A percentile compares a stretch with the other conserved stretches of the same genome.
These are phyloP conservation scores for Silene coronaria DNA, from an alignment of 179 eudicot genomes.

Conservation along the genomic window DNA sequence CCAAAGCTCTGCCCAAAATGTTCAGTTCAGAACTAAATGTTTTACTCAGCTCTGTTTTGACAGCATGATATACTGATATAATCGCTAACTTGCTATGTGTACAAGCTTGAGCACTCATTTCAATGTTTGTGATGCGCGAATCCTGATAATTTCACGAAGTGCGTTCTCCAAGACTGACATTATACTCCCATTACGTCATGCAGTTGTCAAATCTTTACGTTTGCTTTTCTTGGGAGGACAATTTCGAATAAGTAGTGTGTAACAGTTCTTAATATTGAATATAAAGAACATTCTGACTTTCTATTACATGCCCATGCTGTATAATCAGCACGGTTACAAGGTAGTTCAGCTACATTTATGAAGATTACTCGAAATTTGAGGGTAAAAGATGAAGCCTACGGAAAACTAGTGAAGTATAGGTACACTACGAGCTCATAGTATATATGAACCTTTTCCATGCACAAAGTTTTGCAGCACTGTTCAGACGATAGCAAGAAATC, in stretches of 20 bases:
- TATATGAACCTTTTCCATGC: not conserved
- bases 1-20: too few species aligned
- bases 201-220: not conserved
- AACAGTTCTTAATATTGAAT: too few species aligned
- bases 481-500: conserved; percentile 3
- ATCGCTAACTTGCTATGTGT: too few species aligned
- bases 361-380: conserved; percentile 7
- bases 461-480: not conserved
- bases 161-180: not conserved
- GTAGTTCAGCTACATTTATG: not conserved
- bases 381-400: not conserved
- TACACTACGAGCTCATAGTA: conserved; percentile 2
- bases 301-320: not conserved
- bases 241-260: too few species aligned
- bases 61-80: too few species aligned
- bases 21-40: too few species aligned
- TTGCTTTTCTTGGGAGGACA: not conserved
- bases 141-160: not conserved
- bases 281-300: not conserved
- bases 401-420: not conserved
- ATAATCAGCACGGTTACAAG: not conserved
- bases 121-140: too few species aligned
- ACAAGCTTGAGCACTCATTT: too few species aligned
- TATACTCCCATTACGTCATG: not conserved
- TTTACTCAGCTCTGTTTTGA: too few species aligned